phyloP scores from a whole-genome alignment of 441 rosid species.

The Croton laevigatus region DNA sequence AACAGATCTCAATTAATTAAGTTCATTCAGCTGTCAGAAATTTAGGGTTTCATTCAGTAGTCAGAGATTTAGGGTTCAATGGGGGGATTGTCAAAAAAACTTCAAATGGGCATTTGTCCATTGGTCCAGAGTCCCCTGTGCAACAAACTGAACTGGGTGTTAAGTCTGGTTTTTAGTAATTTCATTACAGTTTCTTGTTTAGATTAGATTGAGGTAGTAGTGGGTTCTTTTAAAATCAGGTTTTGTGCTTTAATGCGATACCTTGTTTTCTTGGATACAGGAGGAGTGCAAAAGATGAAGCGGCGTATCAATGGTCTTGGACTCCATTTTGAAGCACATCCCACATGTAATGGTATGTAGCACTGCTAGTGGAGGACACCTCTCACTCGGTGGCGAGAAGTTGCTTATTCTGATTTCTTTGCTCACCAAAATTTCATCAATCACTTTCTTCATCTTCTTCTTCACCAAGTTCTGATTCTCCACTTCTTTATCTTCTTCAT shows the following conservation, averaged over 20 bases:
- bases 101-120: conserved; percentile 19
- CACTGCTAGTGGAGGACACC: conserved; percentile 92
- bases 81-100: conserved; percentile 15
- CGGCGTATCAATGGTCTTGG: conserved; percentile 48
- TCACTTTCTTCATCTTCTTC: conserved; percentile 39
- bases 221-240: conserved; percentile 1
- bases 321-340: conserved; percentile 91
- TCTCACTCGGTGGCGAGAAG: conserved; percentile 77
- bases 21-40: conserved; percentile 24
- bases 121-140: conserved; percentile 40
- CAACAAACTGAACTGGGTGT: conserved; percentile 22
- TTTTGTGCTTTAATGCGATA: conserved; percentile 35
- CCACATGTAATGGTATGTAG: conserved; percentile 73
- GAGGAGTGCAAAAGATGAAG: conserved; percentile 69
- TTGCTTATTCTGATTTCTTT: conserved; percentile 64
- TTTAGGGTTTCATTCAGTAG: conserved; percentile 27
- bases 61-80: conserved; percentile 25
- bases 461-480: neutral
- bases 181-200: neutral
- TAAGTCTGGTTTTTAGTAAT: neutral
- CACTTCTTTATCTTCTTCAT: conserved; percentile 27
- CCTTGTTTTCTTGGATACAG: conserved; percentile 92
- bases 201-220: neutral
- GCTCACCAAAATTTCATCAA: conserved; percentile 43
- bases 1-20: conserved; percentile 1